Percentiles rank a stretch among this genome's conserved stretches.
Evolutionary conservation across 2,329 filamentous ascomycete genomes (phyloP).

Genomic region (Venturia nashicola): DNA sequence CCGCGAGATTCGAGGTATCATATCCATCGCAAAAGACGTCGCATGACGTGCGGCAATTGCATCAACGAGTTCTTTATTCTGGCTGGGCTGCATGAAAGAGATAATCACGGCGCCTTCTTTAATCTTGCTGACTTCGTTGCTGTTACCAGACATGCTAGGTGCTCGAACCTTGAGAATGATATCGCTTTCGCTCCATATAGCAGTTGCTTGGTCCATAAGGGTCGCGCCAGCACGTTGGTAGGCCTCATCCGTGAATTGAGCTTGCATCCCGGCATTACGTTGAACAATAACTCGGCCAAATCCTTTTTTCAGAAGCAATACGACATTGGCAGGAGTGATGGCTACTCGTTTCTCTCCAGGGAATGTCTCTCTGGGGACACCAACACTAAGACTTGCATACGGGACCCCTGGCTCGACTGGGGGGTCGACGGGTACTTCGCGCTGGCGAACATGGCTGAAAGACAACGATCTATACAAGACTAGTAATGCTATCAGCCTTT

Average conservation of each 20-base stretch:
- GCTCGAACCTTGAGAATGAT: constrained; percentile 77
- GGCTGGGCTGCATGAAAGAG: constrained; percentile 70
- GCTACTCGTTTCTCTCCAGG: constrained; percentile 72
- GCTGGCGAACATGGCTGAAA: not conserved
- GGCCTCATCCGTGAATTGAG: constrained; percentile 65
- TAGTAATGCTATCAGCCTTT: not conserved
- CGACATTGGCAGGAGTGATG: constrained; percentile 72
- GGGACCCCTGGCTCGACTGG: not conserved
- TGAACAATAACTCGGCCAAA: constrained; percentile 68
- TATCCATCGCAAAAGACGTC: constrained; percentile 82
- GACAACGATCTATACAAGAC: not conserved
- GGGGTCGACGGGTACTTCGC: not conserved
- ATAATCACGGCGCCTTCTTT: constrained; percentile 62
- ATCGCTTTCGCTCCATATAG: constrained; percentile 63
- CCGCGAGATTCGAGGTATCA: constrained; percentile 79
- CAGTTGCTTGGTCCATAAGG: constrained; percentile 49
- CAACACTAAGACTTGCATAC: constrained; percentile 52
- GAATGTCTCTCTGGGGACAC: constrained; percentile 68
- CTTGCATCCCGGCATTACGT: constrained; percentile 63
- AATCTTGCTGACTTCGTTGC: constrained; percentile 56
- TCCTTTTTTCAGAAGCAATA: constrained; percentile 73
- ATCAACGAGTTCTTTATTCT: constrained; percentile 66
- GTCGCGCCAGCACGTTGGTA: constrained; percentile 71
- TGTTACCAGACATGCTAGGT: constrained; percentile 45
- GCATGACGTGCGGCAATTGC: constrained; percentile 57